These are phyloP conservation scores for Dysphania ambrosioides DNA, from an alignment of 148 eudicot genomes.

Conservation along the genomic window DNA sequence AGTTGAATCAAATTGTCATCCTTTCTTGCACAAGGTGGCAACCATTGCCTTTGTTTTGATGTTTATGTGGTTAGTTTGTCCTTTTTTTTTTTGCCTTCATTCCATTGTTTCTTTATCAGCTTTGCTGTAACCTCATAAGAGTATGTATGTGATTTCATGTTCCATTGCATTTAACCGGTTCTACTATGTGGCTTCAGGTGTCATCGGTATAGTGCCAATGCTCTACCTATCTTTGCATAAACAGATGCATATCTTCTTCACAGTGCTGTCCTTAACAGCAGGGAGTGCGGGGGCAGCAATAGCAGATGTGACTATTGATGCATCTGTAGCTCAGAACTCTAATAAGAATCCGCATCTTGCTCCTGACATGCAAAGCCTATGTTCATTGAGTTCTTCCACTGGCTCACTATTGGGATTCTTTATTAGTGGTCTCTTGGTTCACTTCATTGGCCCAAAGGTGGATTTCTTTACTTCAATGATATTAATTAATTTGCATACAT, in stretches of 20 bases:
- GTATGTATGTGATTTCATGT: background rate
- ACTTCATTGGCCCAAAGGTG: constrained; percentile 80
- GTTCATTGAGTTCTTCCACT: constrained; percentile 67
- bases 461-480: constrained; percentile 18
- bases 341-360: constrained; percentile 65
- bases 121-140: background rate
- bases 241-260: constrained; percentile 58
- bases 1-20: background rate
- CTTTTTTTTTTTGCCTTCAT: background rate
- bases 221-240: constrained; percentile 58
- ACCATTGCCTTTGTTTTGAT: too few species aligned
- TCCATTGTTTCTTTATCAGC: background rate
- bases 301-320: constrained; percentile 97
- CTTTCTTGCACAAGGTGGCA: background rate
- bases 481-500: background rate
- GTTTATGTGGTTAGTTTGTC: background rate
- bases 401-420: constrained; percentile 83
- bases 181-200: constrained; percentile 41
- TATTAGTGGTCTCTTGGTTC: constrained; percentile 83
- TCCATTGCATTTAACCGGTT: background rate
- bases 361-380: constrained; percentile 94
- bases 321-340: constrained; percentile 90
- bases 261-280: constrained; percentile 59
- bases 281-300: constrained; percentile 80
- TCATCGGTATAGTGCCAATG: constrained; percentile 65